Evolutionary conservation across 2,329 filamentous ascomycete species (phyloP).

Genomic region (Sporothrix euskadiensis): DNA sequence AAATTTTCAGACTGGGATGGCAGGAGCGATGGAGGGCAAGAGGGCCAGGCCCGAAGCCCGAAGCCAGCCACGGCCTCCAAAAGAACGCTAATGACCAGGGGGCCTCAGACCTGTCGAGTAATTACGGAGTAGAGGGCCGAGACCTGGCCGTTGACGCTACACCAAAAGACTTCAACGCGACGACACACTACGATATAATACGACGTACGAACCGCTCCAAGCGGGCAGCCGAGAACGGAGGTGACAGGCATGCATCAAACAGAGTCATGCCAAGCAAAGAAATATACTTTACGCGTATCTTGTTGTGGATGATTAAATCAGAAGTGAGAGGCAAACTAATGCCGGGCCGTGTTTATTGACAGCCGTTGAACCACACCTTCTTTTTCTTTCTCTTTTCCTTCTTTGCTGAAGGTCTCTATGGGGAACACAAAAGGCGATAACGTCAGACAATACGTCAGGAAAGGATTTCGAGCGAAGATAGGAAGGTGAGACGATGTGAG

Average conservation of each 20-base stretch:
- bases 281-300: neutral
- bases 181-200: neutral
- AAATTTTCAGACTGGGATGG: conserved; percentile 9
- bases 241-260: neutral
- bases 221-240: conserved; percentile 9
- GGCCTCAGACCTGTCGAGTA: neutral
- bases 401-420: neutral
- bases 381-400: neutral
- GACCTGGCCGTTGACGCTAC: conserved; percentile 10
- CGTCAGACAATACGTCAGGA: neutral
- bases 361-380: neutral
- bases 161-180: neutral
- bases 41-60: neutral
- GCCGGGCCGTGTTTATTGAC: neutral
- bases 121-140: neutral
- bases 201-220: too few relatives aligned
- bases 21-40: neutral
- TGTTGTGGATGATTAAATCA: neutral
- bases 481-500: neutral
- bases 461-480: neutral
- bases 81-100: conserved; percentile 1
- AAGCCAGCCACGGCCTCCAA: conserved; percentile 12
- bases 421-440: neutral
- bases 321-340: neutral
- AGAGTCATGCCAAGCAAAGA: neutral